Base-by-base conservation (phyloP, 2,329 filamentous ascomycete species). In the Penicillium sp. region DNA sequence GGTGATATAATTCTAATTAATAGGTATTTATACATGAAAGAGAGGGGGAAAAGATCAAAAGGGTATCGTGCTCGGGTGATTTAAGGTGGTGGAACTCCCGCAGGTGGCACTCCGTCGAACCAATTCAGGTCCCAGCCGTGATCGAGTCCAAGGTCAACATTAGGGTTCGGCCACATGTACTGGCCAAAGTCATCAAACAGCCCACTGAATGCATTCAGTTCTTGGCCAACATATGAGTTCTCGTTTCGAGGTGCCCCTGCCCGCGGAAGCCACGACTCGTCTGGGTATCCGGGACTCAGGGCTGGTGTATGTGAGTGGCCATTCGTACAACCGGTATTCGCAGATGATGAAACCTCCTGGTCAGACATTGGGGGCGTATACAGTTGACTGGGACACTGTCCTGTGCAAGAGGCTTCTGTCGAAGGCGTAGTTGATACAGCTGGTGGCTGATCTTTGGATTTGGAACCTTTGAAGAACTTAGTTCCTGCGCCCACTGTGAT, bases 41-140 rank as follows among this genome's bases (percentile, higher is more conserved):
- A 7, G 11, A 3, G 34, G 14, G 16, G n/a, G 5, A 14, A 13
- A 32, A 21, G n/a, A 16, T 2, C 16, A 31, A 18, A 40, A n/a
- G 24, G 8, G 8, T 39, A 27, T 50, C 34, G 32, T 31, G 29
- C 4, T 11, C 4, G 18, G 18, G 18, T 18, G n/a, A 40, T 18
- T 40, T 7, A 40, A 16, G 4, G 11, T 21, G 38, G 38, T 10
- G 38, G 38, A n/a, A 29, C 31, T 45, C 18, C 44, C 21, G 36
- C 34, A n/a, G 53, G 42, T 11, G 52, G 40, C 18, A 47, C 40
- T 52, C 40, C 53, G 57, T 69, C 66, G 47, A 68, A 67, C 73
- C 73, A 75, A 55, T 75, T 71, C 50, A 71, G 47, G 52, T 70
- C 66, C 74, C 72, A 76, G 18, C 73, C 74, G 49, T 75, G 71